Base-by-base conservation (phyloP, 257 asterid species). In the Craterostigma plantagineum region DNA sequence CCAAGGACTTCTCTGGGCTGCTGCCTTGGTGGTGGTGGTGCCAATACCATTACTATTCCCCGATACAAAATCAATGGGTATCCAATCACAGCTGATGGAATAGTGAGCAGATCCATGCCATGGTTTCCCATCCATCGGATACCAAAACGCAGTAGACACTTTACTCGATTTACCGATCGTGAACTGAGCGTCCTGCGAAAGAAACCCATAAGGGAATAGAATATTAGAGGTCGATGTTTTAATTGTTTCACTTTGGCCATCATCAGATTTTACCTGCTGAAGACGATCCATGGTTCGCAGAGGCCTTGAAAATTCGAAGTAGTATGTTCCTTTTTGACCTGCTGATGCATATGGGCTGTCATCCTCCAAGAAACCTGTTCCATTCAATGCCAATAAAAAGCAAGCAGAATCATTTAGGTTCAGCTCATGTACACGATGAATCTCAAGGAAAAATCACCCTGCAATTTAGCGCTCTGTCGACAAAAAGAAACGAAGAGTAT, bases 101-200 rank as follows among this genome's bases (percentile, higher is more conserved):
- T 67, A 74, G 16, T 74, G 84, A 11, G 55, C 79, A 3, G 84
- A 70, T n/a, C 73, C 79, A n/a, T 67, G 76, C 84, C 84, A 74
- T 33, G 79, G 65, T 23, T 64, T 54, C 47, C 69, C 72, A 16
- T 67, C 67, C 45, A 48, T 51, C 0, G 84, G 84, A 50, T 74
- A 70, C 84, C 84, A 74, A 50, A 74, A 68, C 33, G 84, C 84
- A 43, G 58, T 74, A 1, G 84, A 67, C 18, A 74, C 34, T 49
- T 59, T 67, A 48, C 41, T 74, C 27, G 79, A 16, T 52, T 55
- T 51, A 6, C 84, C 84, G 0, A 74, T 71, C 38, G 79, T 56
- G 59, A 70, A 74, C 60, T 74, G 79, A 36, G 67, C 74, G 60
- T 74, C 84, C 79, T 74, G 64, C 51, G n/a, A n/a, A n/a, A n/a